Conservation (phyloP, 2,329 filamentous ascomycete genomes). For the Chrysoporthe deuterocubensis region DNA sequence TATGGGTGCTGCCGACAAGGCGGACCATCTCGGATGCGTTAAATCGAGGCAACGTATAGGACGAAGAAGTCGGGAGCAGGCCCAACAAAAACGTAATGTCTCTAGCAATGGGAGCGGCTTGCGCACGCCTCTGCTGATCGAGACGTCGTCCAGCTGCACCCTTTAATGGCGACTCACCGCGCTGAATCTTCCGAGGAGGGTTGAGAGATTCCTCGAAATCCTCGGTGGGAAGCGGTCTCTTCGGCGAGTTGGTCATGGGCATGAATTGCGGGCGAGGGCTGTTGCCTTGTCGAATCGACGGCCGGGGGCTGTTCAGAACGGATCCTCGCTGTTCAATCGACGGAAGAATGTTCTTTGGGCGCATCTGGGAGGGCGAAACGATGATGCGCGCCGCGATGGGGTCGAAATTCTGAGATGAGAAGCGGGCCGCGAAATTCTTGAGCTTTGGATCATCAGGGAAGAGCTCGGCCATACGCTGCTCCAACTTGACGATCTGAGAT, state of each 20-base stretch:
- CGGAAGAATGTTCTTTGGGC: constrained; percentile 61
- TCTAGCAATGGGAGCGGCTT: constrained; percentile 72
- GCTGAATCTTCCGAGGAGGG: constrained; percentile 82
- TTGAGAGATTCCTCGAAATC: constrained; percentile 71
- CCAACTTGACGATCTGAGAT: constrained; percentile 85
- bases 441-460: constrained; percentile 86
- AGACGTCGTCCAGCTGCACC: constrained; percentile 84
- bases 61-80: constrained; percentile 73
- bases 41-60: constrained; percentile 74
- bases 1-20: constrained; percentile 68
- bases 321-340: constrained; percentile 57
- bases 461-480: constrained; percentile 90
- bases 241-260: constrained; percentile 58
- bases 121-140: constrained; percentile 73
- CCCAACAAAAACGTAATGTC: constrained; percentile 68
- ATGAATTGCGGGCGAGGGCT: constrained; percentile 55
- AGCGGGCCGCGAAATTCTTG: constrained; percentile 75
- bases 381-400: constrained; percentile 81
- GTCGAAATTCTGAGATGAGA: constrained; percentile 75
- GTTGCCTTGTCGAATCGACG: constrained; percentile 36
- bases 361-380: constrained; percentile 81
- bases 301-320: constrained; percentile 49
- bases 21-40: constrained; percentile 72
- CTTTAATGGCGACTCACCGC: constrained; percentile 92
- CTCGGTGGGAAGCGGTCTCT: constrained; percentile 66